phyloP scores from a whole-genome alignment of 495 filamentous ascomycete species.

The Pseudevernia furfuracea region DNA sequence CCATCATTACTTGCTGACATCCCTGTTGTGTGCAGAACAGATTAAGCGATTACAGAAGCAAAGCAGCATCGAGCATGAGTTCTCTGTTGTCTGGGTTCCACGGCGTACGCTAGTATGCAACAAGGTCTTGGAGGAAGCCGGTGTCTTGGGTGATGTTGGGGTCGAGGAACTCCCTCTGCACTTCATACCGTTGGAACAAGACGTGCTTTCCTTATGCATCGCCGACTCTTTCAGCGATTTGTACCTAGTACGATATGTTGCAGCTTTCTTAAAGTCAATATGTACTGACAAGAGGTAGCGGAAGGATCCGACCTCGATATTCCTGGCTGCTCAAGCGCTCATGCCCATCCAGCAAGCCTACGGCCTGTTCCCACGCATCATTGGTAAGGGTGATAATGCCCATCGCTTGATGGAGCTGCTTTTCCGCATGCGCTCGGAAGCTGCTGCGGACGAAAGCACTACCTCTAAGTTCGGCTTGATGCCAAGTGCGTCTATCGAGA shows the following conservation, averaged over 20 bases:
- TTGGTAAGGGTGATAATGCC: constrained; percentile 93
- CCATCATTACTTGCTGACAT: constrained; percentile 55
- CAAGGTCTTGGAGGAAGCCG: constrained; percentile 84
- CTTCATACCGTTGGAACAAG: constrained; percentile 85
- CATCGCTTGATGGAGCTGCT: constrained; percentile 81
- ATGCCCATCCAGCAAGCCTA: constrained; percentile 90
- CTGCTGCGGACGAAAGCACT: constrained; percentile 65
- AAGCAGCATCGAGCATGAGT: constrained; percentile 83
- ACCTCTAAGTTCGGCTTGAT: constrained; percentile 59
- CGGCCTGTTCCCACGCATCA: constrained; percentile 89
- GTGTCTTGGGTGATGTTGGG: constrained; percentile 86
- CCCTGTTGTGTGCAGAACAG: constrained; percentile 55
- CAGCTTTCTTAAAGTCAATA: neutral
- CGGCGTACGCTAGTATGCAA: constrained; percentile 87
- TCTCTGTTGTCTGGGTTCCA: constrained; percentile 88
- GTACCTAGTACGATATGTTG: constrained; percentile 54
- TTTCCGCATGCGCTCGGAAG: constrained; percentile 86
- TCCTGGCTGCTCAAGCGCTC: constrained; percentile 80
- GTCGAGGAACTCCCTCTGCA: constrained; percentile 77
- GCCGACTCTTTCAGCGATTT: constrained; percentile 80
- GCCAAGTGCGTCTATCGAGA: constrained; percentile 84
- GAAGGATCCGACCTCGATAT: constrained; percentile 85
- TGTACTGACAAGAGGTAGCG: constrained; percentile 42
- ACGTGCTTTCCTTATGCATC: constrained; percentile 84
- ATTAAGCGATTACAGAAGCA: constrained; percentile 81